Conservation (phyloP, 768 basidiomycete genomes). For the Lentinus tigrinus region DNA sequence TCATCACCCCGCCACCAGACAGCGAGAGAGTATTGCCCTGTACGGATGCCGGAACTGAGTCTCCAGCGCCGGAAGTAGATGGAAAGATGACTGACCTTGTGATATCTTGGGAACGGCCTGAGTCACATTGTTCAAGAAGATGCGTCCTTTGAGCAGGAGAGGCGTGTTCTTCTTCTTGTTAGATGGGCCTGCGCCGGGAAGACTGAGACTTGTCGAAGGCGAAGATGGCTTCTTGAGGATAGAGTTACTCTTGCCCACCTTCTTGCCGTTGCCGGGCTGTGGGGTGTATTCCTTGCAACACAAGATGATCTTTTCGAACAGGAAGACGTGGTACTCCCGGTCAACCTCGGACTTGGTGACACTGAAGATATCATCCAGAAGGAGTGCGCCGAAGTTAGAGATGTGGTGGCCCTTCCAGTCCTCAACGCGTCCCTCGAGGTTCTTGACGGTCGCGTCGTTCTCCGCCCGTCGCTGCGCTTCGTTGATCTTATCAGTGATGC, state of each 20-base stretch:
- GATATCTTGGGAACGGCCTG: conserved; percentile 68
- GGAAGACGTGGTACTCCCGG: conserved; percentile 96
- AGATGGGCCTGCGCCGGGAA: conserved; percentile 52
- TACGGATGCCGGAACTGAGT: neutral
- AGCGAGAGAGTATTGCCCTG: conserved; percentile 73
- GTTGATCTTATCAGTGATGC: conserved; percentile 94
- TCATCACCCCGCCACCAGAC: conserved; percentile 96
- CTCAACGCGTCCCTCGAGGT: conserved; percentile 81
- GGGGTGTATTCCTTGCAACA: conserved; percentile 92
- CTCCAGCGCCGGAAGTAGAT: conserved; percentile 5
- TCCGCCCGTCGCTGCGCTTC: conserved; percentile 91
- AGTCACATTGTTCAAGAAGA: conserved; percentile 95
- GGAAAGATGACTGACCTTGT: conserved; percentile 48
- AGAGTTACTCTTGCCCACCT: conserved; percentile 80
- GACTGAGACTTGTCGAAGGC: conserved; percentile 41
- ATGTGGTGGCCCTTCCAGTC: conserved; percentile 99
- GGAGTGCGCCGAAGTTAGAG: conserved; percentile 88
- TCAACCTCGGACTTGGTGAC: conserved; percentile 97
- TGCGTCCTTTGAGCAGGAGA: conserved; percentile 90
- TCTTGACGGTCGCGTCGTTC: conserved; percentile 87
- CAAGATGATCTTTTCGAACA: conserved; percentile 98
- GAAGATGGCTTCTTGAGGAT: conserved; percentile 81
- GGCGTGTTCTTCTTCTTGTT: conserved; percentile 76
- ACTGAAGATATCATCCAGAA: conserved; percentile 92
- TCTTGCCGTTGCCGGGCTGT: conserved; percentile 58